Evolutionary conservation across 768 basidiomycete species (phyloP), one percentile per base, ranked within the genome.

Genomic region (Suillus clintonianus): DNA sequence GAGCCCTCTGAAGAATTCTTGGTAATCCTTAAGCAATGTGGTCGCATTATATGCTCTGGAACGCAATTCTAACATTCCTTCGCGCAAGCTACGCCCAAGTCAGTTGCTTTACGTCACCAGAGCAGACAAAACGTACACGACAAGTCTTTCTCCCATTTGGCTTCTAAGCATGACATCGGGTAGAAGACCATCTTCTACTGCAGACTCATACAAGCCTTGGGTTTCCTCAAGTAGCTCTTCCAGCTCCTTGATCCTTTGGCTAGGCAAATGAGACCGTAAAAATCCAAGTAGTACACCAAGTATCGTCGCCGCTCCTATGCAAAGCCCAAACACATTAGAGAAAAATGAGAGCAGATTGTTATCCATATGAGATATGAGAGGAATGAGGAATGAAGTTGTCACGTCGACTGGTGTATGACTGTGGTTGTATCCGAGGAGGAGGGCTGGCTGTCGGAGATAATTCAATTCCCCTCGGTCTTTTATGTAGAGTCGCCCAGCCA

Each of bases 291-390:
- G 4, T 30, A 63, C 10, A 2, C 36, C 24, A 1, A 48, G 13
- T 39, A 63, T 27, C 3, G 62, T 27, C 7, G 50, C 39, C 2
- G 22, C 56, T 2, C 62, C 62, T 37, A 37, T 45, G 22, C 58
- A 27, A 19, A 63, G 41, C 36, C 43, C 62, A 50, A 63, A 63
- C 3, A 32, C 47, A 30, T 50, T 50, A 39, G 62, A 63, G 19
- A 37, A 63, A 45, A 63, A 48, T 24, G 36, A 48, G 27, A 63
- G 22, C n/a, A 19, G 36, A 6, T 30, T 39, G 45, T 13, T 58
- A 15, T 27, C 24, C 47, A 48, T 48, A n/a, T n/a, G n/a, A n/a
- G n/a, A n/a, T n/a, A n/a, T n/a, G n/a, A n/a, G n/a, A n/a, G 45
- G 34, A 14, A 11, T 4, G 22, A 47, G 1, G 13, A 13, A 13